Evolutionary conservation across 352 stramenopile species (phyloP), one percentile per base, ranked within the genome.

Genomic region (Bremia lactucae): DNA sequence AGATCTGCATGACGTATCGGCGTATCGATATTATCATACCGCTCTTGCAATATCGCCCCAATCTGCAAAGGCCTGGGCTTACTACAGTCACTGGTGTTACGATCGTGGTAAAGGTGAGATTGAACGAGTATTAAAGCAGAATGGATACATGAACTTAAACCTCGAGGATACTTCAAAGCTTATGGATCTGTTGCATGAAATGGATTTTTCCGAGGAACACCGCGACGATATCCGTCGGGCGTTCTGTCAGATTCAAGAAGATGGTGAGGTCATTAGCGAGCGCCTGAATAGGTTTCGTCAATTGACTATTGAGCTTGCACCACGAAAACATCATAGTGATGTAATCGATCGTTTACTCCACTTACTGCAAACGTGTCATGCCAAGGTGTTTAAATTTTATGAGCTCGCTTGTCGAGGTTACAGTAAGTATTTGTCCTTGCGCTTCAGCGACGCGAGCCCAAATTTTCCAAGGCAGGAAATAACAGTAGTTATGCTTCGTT

Each of bases 81-180:
- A 56, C 18, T 90, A 83, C 34, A 72, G 72, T 46, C 58, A 86
- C 40, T 90, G 78, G 78, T 83, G 66, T 22, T 85, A 90, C 29
- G 50, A 69, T 24, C 65, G 62, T 24, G 69, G 65, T 9, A 72
- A 65, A 23, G 44, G 43, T 5, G 54, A 61, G 33, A 49, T 85
- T 3, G 68, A 71, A 22, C 50, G 40, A 4, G 55, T 89, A 34
- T 36, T 41, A 3, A 49, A 46, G 3, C 68, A 81, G 21, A 66
- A 70, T 46, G 76, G 76, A 33, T 63, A 68, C 21, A 52, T 84
- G 11, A 59, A 75, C 13, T 38, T 89, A 26, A 47, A 62, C 0
- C n/a, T 49, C 19, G 51, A 45, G 4, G 73, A 87, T 15, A 58
- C 84, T 45, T 19, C 42, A 9, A 16, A 59, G 8, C 46, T 89